Conservation (phyloP, 768 basidiomycete genomes). For the Lentinula raphanica region DNA sequence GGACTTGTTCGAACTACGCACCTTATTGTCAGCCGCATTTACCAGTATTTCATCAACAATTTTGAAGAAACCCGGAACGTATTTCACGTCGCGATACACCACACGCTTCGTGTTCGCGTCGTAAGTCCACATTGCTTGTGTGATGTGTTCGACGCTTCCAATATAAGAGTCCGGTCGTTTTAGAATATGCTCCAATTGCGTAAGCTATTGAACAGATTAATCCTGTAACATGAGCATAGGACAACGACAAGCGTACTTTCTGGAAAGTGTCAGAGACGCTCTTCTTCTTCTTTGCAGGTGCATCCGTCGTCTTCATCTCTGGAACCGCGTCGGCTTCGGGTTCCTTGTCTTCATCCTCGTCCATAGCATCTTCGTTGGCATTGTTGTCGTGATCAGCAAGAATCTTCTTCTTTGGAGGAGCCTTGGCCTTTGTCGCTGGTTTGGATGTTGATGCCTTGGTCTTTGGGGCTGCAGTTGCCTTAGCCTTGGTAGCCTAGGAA, state of each 20-base stretch:
- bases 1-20: constrained; percentile 25
- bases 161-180: constrained; percentile 94
- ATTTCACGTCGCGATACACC: constrained; percentile 77
- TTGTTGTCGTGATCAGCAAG: constrained; percentile 64
- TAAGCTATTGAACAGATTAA: no score
- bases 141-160: constrained; percentile 87
- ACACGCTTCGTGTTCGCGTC: constrained; percentile 82
- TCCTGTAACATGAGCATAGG: no score
- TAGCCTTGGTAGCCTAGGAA: constrained; percentile 25
- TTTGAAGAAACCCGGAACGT: constrained; percentile 98
- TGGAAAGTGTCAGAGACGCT: constrained; percentile 87
- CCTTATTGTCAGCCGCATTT: constrained; percentile 99
- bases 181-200: constrained; percentile 92
- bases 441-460: constrained; percentile 38
- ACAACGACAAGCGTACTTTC: constrained; percentile 49
- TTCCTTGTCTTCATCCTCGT: constrained; percentile 26
- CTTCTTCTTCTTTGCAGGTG: constrained; percentile 61
- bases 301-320: constrained; percentile 21
- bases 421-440: constrained; percentile 43
- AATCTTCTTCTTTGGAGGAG: constrained; percentile 63
- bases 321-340: constrained; percentile 32
- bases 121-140: constrained; percentile 90
- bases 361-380: constrained; percentile 41
- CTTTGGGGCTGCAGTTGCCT: constrained; percentile 33
- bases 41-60: constrained; percentile 99